Conservation (phyloP, 768 basidiomycete genomes). For the Phaeotremella skinneri region DNA sequence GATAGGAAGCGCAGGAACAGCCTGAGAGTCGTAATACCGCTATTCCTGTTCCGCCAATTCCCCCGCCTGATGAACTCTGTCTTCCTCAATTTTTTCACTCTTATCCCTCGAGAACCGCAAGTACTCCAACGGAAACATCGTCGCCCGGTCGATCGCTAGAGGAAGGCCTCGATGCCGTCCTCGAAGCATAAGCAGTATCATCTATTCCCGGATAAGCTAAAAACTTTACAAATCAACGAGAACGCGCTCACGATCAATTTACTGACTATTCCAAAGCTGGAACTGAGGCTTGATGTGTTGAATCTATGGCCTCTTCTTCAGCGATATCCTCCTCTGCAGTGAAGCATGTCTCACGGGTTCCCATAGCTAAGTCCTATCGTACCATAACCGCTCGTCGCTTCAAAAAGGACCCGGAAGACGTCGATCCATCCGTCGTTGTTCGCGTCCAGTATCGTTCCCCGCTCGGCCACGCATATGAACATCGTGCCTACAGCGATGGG, state of each 20-base stretch:
- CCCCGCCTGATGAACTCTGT: slow-evolving; percentile 10
- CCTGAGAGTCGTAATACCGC: too few relatives aligned
- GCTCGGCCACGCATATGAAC: slow-evolving; percentile 18
- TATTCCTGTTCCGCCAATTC: slow-evolving; percentile 5
- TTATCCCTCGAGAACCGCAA: slow-evolving; percentile 9
- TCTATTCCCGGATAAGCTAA: slow-evolving; percentile 1
- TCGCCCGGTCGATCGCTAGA: slow-evolving; percentile 26
- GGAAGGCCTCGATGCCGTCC: slow-evolving; percentile 25
- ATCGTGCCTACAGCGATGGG: slow-evolving; percentile 19
- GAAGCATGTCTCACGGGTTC: slow-evolving; percentile 6
- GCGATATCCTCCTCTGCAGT: slow-evolving; percentile 1
- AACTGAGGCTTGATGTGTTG: slow-evolving; percentile 17
- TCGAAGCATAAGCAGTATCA: slow-evolving; percentile 24
- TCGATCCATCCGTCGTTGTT: slow-evolving; percentile 21
- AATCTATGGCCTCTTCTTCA: neutral
- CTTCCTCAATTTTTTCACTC: slow-evolving; percentile 6
- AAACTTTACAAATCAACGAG: neutral
- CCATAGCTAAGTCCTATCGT: slow-evolving; percentile 21
- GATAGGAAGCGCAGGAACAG: too few relatives aligned
- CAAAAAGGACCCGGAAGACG: slow-evolving; percentile 22
- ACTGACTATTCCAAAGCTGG: slow-evolving; percentile 2
- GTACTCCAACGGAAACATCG: slow-evolving; percentile 25
- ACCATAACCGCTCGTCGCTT: slow-evolving; percentile 25
- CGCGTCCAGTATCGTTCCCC: slow-evolving; percentile 6
- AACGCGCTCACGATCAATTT: neutral